Evolutionary conservation across 306 rosid species (phyloP), one percentile per base, ranked within the genome.

Genomic region (Geum urbanum): DNA sequence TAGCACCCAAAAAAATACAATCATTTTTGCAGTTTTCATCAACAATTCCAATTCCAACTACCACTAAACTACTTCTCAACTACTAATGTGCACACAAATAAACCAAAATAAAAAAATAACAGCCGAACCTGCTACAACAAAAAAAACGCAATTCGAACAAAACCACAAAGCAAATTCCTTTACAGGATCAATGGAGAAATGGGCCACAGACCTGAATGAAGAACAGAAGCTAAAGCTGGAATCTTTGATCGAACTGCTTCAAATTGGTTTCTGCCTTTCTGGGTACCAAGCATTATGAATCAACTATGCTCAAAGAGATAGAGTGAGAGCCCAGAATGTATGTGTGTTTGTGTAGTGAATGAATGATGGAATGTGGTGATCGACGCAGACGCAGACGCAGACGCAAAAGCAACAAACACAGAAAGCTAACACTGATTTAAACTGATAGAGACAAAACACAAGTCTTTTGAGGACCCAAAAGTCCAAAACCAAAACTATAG

Each of bases 201-300:
- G 68, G 45, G 44, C 19, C n/a, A 73, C 83, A 70, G 58, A 88
- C 92, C 87, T 87, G 47, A 35, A 13, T 45, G 62, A 16, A 14
- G 56, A 55, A 61, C 67, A 57, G 56, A 24, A 48, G 68, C 3
- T 52, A 27, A 39, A 69, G 50, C 46, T 48, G 68, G 61, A 76
- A 85, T 41, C 35, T 24, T 63, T 70, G 74, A 75, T 43, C 46
- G 73, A 70, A 69, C 41, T 57, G 53, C 48, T 62, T 62, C 66
- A 83, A 73, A 70, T 77, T 59, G 74, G 24, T 77, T 68, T 70
- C n/a, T n/a, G n/a, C n/a, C n/a, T n/a, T n/a, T n/a, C 70, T 63
- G 74, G 58, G 74, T 40, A 64, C 15, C 47, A 48, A 81, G 72
- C 83, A 77, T 65, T 67, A 16, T 19, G 78, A 77, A 67, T n/a